Evolutionary conservation across 2,329 filamentous ascomycete genomes (phyloP), one percentile per base, ranked within the genome.

Genomic region (Ophiosphaerella korrae): DNA sequence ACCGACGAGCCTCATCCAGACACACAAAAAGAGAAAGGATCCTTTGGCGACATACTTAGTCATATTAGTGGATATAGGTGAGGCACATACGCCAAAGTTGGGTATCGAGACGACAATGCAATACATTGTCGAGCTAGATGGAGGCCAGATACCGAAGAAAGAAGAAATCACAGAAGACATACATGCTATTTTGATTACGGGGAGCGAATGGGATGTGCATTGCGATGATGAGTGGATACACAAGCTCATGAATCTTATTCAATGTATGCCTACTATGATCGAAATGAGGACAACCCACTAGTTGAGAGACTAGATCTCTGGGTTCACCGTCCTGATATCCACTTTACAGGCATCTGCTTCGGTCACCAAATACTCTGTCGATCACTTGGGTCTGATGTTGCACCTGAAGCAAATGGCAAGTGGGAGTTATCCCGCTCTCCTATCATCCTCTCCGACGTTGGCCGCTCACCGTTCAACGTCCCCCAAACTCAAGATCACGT

Each of bases 1-100:
- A 85, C 83, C 0, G 83, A 86, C 58, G 74, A 78, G 47, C 77
- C 81, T 23, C 79, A 84, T 54, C 78, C 80, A 11, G 75, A 82
- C 7, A 83, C 80, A 1, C 65, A 78, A 39, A 62, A 73, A 14
- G 73, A 78, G 39, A 75, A 71, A n/a, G 83, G 83, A 12, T 75
- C 75, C 5, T 85, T 84, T 58, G 82, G 81, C 7, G 71, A 82
- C 35, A 79, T 85, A 21, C 64, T 85, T 8, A 75, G 84, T 52
- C 58, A 74, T 83, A 34, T 82, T 85, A 53, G 69, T 74, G 18
- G 67, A 74, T 31, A 82, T 82, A 2, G 84, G 83, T 3, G 66
- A 74, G 18, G 72, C 73, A 2, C 82, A 85, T 53, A 71, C 80
- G 23, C 84, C 84, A 2, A 78, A 78, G 0, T 70, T 86, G 0